Evolutionary conservation across 2,329 filamentous ascomycete species (phyloP), one percentile per base, ranked within the genome.

Genomic region (Exophiala spinifera): DNA sequence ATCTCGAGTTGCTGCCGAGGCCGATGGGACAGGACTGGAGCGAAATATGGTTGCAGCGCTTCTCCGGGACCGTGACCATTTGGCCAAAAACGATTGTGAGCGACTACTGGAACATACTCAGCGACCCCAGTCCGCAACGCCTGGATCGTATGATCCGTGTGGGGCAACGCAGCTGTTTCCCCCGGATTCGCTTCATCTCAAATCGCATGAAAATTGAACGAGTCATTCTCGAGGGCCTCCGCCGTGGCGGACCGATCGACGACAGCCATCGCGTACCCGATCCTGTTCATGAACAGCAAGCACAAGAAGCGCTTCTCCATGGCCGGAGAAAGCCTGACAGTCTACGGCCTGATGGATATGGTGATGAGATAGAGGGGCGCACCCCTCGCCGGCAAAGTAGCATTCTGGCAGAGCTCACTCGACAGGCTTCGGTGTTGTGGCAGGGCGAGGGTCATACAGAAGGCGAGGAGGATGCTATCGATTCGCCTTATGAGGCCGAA

Each of bases 1-100:
- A 96, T 67, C 81, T 97, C 0, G 94, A 99, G 71, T 79, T 99
- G 3, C 81, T 99, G 0, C 94, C 94, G 0, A 84, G 94, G 0
- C 91, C 90, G 0, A 72, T 97, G 19, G 92, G 91, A 2, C 92
- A 97, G 70, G 94, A 99, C 69, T 99, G 94, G 94, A 91, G 87
- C 55, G 88, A 96, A 71, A 84, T 99, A 19, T 99, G 92, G 89
- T 80, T 99, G 45, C 94, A 99, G 70, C 84, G 91, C 55, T 99
- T 99, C 70, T 88, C 87, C 60, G 94, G 94, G 23, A 97, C 90
- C 8, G 87, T 97, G 60, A 99, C 94, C 11, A 91, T 99, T 66
- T 97, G 92, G 91, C 94, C 94, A 6, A 90, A 91, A 69, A 86
- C 85, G 11, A 75, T 85, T 2, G 74, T 83, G 1, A 87, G 84